A percentile compares a stretch with the other conserved stretches of the same genome.
These are phyloP conservation scores for Lactifluus subvellereus DNA, from an alignment of 768 basidiomycete species.

Conservation along the genomic window DNA sequence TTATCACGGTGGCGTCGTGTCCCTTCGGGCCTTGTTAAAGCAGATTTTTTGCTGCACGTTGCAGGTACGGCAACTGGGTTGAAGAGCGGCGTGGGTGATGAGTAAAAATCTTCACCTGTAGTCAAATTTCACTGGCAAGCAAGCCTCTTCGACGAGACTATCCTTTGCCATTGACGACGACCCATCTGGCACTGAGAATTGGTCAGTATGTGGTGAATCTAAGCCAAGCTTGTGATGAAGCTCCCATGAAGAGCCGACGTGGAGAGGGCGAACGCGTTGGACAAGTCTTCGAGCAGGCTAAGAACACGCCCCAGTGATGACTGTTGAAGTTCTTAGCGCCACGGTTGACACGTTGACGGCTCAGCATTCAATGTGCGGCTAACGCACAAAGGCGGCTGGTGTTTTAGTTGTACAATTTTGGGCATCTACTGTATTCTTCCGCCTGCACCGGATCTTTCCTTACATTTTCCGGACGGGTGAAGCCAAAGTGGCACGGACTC, in stretches of 20 bases:
- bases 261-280: too few relatives aligned
- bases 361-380: neutral
- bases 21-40: neutral
- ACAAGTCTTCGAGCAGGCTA: neutral
- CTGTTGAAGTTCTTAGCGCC: neutral
- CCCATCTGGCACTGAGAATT: neutral
- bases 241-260: too few relatives aligned
- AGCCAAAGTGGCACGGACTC: neutral
- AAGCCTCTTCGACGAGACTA: too few relatives aligned
- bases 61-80: neutral
- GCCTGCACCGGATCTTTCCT: slow-evolving; percentile 9
- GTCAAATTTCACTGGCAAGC: neutral
- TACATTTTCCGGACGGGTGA: neutral
- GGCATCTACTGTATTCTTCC: neutral
- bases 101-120: neutral
- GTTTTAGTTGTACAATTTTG: neutral
- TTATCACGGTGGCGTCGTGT: neutral
- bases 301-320: neutral
- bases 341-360: neutral
- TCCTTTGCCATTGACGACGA: too few relatives aligned
- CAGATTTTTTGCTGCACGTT: neutral
- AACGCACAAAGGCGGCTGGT: neutral
- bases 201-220: neutral
- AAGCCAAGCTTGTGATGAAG: too few relatives aligned
- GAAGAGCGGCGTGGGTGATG: neutral